Base-by-base conservation (phyloP, 2,329 filamentous ascomycete genomes). In the Colletotrichum lini region DNA sequence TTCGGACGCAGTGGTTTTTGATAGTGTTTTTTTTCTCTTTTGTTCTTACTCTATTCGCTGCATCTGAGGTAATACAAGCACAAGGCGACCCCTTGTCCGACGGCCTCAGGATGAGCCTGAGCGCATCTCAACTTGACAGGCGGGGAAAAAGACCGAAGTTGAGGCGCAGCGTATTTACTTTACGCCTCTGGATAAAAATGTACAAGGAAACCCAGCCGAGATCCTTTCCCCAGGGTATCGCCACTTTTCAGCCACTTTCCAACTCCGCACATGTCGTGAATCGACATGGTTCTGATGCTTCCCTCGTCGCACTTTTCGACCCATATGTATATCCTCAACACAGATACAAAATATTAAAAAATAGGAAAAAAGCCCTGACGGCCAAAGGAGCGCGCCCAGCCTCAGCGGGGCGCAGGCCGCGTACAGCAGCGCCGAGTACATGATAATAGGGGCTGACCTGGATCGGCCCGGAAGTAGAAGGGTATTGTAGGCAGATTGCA, bases 301-400 rank as follows among this genome's bases (percentile, higher is more conserved):
- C 61, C 54, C 44, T 59, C 26, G 45, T 66, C 21, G 35, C 26
- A 18, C 66, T 57, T 49, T 58, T 57, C 54, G 40, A 49, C 65
- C 60, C 60, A 69, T 61, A 58, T 54, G 68, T 47, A 57, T 45
- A 66, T 72, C 60, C 59, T 66, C 54, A 47, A 60, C 65, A 64
- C 65, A 70, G 65, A 71, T 63, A 71, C 45, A 63, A 64, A 10
- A 68, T 71, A 71, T 71, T 71, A 72, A 72, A 72, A 70, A 62
- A 61, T 65, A 61, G 21, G 44, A 53, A 45, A 56, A 57, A 64
- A 42, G 49, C 42, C 59, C 61, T 54, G 66, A 54, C 44, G 13
- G 38, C 61, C 42, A 23, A 18, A n/a, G 9, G 21, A 38, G 35
- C 35, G 23, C n/a, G 38, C 18, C 65, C 21, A 23, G 42, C 23